Evolutionary conservation across 345 rosid species (phyloP).

Genomic region (rapeseed (Brassica napus)): Da-Ae NC_063440.1:7127001-7127500

Average conservation of each 20-base stretch:
- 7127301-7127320: background rate
- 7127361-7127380: conserved; percentile 39
- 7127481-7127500: background rate
- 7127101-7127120: background rate
- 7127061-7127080: too few relatives aligned
- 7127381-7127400: conserved; percentile 16
- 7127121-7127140: too few relatives aligned
- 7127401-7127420: conserved; percentile 22
- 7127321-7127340: background rate
- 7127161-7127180: too few relatives aligned
- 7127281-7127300: background rate
- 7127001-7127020: too few relatives aligned
- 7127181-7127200: background rate
- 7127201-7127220: background rate
- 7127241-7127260: background rate
- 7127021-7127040: too few relatives aligned
- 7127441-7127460: conserved; percentile 33
- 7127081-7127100: too few relatives aligned
- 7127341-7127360: conserved; percentile 15
- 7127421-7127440: conserved; percentile 20
- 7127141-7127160: background rate
- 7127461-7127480: conserved; percentile 7
- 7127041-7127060: too few relatives aligned
- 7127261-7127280: background rate
- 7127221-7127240: background rate